Evolutionary conservation across 2,329 filamentous ascomycete genomes (phyloP), one percentile per base, ranked within the genome.

Genomic region (Colletotrichum tofieldiae): DNA sequence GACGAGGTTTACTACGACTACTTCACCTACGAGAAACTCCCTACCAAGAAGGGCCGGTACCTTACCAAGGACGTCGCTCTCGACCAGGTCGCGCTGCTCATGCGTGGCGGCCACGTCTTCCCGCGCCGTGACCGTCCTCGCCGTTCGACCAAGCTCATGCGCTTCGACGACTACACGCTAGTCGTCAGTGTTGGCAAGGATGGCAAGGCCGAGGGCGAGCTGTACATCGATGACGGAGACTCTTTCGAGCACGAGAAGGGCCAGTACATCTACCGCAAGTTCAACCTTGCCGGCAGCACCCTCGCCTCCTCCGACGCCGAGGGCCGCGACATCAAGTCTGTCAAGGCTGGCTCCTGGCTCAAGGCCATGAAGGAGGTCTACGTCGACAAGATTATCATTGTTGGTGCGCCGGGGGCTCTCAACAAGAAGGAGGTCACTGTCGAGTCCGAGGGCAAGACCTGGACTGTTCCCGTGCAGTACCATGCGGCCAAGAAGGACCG

Each of bases 151-250:
- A 92, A 93, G 26, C 87, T 98, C 56, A 98, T 98, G 96, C 93
- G 91, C 77, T 97, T 92, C 82, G 96, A 99, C 81, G 95, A 97
- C 51, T 98, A 98, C 85, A 99, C 96, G 0, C 89, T 99, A 1
- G 92, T 99, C 2, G 87, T 98, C 2, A 89, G 90, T 0, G 86
- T 97, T 41, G 91, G 93, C 65, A 90, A 92, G 77, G 73, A 75
- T 60, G 86, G 83, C 26, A 68, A 78, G 6, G 94, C 96, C 0
- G 89, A 92, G 59, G 96, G 96, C 37, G 92, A 93, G 60, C 85
- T 99, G 9, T 99, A 99, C 79, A 86, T 94, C 39, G 96, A 99
- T 79, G 96, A 99, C 76, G 96, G 96, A 59, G 95, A 98, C 82
- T 93, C 93, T 0, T 99, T 95, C 76, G 94, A 98, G 67, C 95